A percentile compares a stretch with the other conserved stretches of the same genome.
Evolutionary conservation across 225 moss, liverwort and hornwort species (phyloP).

Genomic region (Bryoerythrophyllum caledonicum): DNA sequence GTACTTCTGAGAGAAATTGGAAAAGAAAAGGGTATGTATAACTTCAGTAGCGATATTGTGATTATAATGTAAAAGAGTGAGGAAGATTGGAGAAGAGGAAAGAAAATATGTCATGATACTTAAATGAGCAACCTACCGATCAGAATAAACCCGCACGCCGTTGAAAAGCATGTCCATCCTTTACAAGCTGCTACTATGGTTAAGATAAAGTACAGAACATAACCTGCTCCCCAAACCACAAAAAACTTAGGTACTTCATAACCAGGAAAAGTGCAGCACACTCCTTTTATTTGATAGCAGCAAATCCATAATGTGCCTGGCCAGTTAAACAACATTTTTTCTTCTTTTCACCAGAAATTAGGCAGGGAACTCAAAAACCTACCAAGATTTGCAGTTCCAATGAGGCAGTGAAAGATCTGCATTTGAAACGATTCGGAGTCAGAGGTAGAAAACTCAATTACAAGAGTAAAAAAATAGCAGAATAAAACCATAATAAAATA

Average conservation of each 20-base stretch:
- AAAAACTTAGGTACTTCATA: neutral
- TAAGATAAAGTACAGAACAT: conserved; percentile 37
- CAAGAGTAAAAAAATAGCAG: neutral
- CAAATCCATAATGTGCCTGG: neutral
- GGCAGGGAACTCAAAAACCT: neutral
- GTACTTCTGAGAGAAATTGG: neutral
- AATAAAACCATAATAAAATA: neutral
- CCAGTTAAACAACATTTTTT: neutral
- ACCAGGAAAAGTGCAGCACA: neutral
- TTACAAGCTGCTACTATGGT: conserved; percentile 48
- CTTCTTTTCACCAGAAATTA: neutral
- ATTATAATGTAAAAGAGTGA: neutral
- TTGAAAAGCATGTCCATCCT: conserved; percentile 58
- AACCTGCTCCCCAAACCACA: conserved; percentile 36
- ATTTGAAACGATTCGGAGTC: conserved; percentile 11
- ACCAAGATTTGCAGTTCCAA: conserved; percentile 44
- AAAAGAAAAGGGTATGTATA: neutral
- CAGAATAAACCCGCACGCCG: conserved; percentile 52
- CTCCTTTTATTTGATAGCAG: neutral
- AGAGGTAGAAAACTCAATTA: neutral
- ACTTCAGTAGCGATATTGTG: neutral
- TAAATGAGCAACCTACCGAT: conserved; percentile 35
- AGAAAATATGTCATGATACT: neutral
- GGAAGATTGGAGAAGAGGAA: neutral
- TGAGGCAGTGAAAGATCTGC: conserved; percentile 42